Evolutionary conservation across 441 rosid genomes (phyloP), one percentile per base, ranked within the genome.

Genomic region (Erodium chrysanthum): DNA sequence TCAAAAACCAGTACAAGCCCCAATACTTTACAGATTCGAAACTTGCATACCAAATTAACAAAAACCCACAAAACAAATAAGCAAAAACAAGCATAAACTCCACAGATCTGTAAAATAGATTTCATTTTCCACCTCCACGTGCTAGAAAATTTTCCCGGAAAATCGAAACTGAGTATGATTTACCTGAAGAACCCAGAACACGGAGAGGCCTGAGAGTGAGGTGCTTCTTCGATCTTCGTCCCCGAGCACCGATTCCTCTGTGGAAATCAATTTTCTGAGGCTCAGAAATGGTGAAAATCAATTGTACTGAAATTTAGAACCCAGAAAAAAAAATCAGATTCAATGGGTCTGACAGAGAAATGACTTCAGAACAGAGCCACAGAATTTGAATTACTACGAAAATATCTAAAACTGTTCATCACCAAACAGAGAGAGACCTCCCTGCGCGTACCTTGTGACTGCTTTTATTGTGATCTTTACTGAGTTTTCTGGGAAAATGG

Each of bases 21-120:
- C 3, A 64, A 70, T 70, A 54, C 66, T 70, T 17, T 4, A 64
- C 44, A 25, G 71, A 75, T 68, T 65, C 70, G 70, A 60, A 14
- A n/a, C 31, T 59, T 0, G 5, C n/a, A 22, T 20, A 21, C 20
- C 61, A 56, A 56, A 56, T 20, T 20, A 56, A 20, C 61, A 56
- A 56, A 56, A 56, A 56, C 61, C 27, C 61, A 56, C 25, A 56
- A 52, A 5, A 6, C 5, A 52, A 11, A 52, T 52, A 18, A 56
- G 61, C 61, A 52, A 56, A 8, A 56, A 20, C 23, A 46, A 46
- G n/a, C 6, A 46, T 12, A 20, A 56, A 56, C 61, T 56, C 61
- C 12, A 21, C 11, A 56, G 61, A 56, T 56, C 61, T 56, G 61
- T 0, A 20, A 56, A 20, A 7, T 20, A 1, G 10, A 11, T 17